These are phyloP conservation scores for Podospora tetraspora DNA, from an alignment of 495 filamentous ascomycete genomes.

Conservation along the genomic window DNA sequence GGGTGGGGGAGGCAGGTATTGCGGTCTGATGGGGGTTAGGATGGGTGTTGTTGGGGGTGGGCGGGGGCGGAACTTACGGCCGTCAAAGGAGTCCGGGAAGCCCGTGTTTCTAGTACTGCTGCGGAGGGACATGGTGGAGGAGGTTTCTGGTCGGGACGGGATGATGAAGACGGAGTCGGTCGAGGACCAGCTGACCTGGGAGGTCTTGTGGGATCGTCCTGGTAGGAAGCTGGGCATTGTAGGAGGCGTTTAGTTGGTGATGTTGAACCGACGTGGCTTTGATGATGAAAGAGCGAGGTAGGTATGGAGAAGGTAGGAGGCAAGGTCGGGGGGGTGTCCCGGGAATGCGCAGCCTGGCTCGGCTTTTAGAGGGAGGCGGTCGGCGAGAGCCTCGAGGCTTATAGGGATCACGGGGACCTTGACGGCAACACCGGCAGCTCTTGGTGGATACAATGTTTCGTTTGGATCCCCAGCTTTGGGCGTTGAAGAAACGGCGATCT, in stretches of 20 bases:
- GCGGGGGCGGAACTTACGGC: conserved; percentile 19
- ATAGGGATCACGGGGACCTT: background rate
- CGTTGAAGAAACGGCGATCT: background rate
- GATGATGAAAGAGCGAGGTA: background rate
- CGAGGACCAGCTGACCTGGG: conserved; percentile 18
- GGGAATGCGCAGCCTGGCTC: background rate
- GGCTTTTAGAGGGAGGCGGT: background rate
- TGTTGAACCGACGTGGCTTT: background rate
- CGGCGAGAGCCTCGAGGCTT: background rate
- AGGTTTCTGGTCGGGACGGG: conserved; percentile 18
- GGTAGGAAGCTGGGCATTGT: conserved; percentile 24
- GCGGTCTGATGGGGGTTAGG: conserved; percentile 18
- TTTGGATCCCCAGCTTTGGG: background rate
- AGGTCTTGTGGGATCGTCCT: conserved; percentile 14
- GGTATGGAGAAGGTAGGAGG: background rate
- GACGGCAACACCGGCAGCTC: background rate
- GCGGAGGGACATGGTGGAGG: background rate
- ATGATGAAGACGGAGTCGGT: conserved; percentile 19
- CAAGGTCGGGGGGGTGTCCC: background rate
- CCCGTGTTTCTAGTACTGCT: conserved; percentile 27
- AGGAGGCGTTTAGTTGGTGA: conserved; percentile 6
- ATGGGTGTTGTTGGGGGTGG: background rate
- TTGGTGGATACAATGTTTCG: background rate
- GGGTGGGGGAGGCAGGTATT: conserved; percentile 37
- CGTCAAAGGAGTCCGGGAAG: conserved; percentile 33